These are phyloP conservation scores for Populus pruinosa DNA, from an alignment of 345 rosid genomes.

Conservation along the genomic window DNA sequence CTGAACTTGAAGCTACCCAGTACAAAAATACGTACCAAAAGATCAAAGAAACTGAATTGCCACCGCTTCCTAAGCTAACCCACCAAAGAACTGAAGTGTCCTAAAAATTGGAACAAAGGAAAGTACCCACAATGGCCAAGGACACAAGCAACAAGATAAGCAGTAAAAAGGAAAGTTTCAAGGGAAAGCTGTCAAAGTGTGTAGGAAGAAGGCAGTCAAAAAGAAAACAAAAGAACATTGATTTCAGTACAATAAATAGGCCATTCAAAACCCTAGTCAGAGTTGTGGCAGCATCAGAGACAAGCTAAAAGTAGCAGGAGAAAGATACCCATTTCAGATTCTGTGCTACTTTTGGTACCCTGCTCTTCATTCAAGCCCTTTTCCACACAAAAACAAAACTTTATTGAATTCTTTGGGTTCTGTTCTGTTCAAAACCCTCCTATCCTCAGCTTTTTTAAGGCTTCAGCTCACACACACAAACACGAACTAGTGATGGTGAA, in stretches of 20 bases:
- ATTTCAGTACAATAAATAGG: conserved; percentile 56
- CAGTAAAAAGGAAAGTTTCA: conserved; percentile 25
- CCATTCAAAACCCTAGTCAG: conserved; percentile 69
- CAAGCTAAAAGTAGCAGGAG: conserved; percentile 46
- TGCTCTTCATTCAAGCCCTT: conserved; percentile 36
- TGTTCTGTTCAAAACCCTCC: conserved; percentile 26
- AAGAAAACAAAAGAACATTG: conserved; percentile 44
- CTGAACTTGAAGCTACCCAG: conserved; percentile 15
- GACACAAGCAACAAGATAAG: conserved; percentile 22
- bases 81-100: conserved; percentile 25
- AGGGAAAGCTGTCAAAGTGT: conserved; percentile 31
- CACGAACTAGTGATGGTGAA: conserved; percentile 5
- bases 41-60: conserved; percentile 23
- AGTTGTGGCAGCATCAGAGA: conserved; percentile 33
- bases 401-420: conserved; percentile 35
- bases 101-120: conserved; percentile 24
- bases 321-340: conserved; percentile 84
- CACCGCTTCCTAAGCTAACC: conserved; percentile 34
- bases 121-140: conserved; percentile 12
- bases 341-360: conserved; percentile 58
- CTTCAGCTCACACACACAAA: conserved; percentile 11
- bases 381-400: conserved; percentile 31
- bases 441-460: conserved; percentile 14
- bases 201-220: conserved; percentile 49
- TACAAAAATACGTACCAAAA: conserved; percentile 17